Base-by-base conservation (phyloP, 768 basidiomycete species). In the Pisolithus marmoratus region DNA sequence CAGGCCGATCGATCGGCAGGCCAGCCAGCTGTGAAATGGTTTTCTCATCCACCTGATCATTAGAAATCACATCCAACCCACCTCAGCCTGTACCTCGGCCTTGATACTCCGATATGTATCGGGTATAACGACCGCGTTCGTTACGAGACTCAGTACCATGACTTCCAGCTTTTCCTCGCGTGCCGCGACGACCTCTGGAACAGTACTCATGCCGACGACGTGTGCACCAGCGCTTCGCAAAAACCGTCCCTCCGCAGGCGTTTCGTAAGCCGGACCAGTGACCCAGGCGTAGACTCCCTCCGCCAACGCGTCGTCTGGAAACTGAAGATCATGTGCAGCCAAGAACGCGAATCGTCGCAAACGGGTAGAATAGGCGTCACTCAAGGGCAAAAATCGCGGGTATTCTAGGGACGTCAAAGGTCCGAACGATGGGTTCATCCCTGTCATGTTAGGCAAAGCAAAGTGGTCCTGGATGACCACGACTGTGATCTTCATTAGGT, bases 191-290 rank as follows among this genome's bases (percentile, higher is more conserved):
- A 94, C 92, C 68, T 94, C 92, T 0, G 91, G 92, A 15, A 94
- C 80, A 0, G 93, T 94, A 58, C 88, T 91, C 92, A 94, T 94
- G 2, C 92, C 92, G 2, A 94, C 92, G n/a, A 93, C 87, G 59
- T 91, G 90, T 1, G 86, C 92, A 3, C 92, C 92, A 0, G 81
- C 82, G 8, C 70, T 68, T 15, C 86, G 72, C 38, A 94, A 70
- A 69, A 93, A 83, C 45, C 84, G 74, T 29, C 90, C 92, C 59
- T 95, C 92, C 0, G 90, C 91, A 2, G 87, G 83, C 1, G 88
- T 90, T 70, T 94, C 92, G 63, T 94, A 94, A 8, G 90, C 88
- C 14, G 93, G 92, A 0, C 93, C 92, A 27, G 83, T 79, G 43
- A 94, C 92, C 88, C 90, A 94, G 1, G 90, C 90, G 58, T 94